phyloP scores from a whole-genome alignment of 1,139 yeast genomes.

The Zygoascus meyerae region DNA sequence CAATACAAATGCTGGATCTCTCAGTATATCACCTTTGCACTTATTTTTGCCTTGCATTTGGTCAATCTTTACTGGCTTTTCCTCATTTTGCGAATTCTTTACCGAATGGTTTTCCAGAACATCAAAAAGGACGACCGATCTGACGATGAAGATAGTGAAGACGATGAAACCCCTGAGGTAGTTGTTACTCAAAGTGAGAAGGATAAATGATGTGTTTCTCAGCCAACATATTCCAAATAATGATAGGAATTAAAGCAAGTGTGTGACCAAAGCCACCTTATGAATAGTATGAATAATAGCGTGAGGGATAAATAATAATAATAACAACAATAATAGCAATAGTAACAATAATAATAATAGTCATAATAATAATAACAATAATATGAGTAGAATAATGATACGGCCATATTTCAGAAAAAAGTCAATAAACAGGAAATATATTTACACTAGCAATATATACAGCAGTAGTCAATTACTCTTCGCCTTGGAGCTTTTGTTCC shows the following conservation, averaged over 20 bases:
- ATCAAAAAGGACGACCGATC: conserved; percentile 79
- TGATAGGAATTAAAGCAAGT: neutral
- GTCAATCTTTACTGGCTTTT: conserved; percentile 86
- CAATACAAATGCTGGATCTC: conserved; percentile 96
- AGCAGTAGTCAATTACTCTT: neutral
- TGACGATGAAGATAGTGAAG: conserved; percentile 69
- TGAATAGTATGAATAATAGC: no score
- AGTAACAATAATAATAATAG: no score
- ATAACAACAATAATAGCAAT: neutral
- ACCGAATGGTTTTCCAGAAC: conserved; percentile 54
- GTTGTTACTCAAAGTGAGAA: conserved; percentile 14
- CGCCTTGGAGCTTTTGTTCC: neutral
- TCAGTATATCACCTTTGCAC: conserved; percentile 75
- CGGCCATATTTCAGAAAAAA: no score
- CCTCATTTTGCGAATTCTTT: conserved; percentile 70
- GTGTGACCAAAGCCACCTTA: neutral
- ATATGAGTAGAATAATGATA: no score
- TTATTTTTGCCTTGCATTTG: conserved; percentile 73
- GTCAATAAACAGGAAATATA: neutral
- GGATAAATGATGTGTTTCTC: conserved; percentile 9
- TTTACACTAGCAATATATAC: conserved; percentile 1
- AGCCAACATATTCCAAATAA: no score
- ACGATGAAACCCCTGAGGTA: conserved; percentile 29
- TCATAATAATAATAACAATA: neutral
- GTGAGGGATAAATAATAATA: no score